phyloP scores from a whole-genome alignment of 768 basidiomycete species.

The Termitomyces sp. region DNA sequence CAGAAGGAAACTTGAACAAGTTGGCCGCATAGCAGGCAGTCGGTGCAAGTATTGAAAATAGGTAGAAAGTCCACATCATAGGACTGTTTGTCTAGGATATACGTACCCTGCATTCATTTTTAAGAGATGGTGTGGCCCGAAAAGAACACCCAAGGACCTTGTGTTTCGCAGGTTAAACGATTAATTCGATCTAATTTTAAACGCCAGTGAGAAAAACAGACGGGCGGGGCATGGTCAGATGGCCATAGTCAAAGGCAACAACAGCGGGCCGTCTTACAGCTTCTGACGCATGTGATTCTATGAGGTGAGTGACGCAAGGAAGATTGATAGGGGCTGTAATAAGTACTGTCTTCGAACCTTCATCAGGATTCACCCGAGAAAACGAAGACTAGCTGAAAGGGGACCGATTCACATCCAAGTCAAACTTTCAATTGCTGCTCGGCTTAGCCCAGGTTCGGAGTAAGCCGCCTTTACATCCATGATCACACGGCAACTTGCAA shows the following conservation, averaged over 20 bases:
- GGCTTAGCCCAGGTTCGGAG: no score
- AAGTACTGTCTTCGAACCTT: no score
- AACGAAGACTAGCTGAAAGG: no score
- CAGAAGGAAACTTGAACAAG: constrained; percentile 26
- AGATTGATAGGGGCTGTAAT: no score
- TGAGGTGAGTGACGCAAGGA: neutral
- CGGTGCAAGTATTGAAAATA: neutral
- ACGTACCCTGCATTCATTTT: neutral
- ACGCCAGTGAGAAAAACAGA: neutral
- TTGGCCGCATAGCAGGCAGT: neutral
- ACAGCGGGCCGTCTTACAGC: neutral
- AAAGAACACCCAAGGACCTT: neutral
- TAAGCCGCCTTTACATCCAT: no score
- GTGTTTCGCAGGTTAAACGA: neutral
- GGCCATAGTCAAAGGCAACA: neutral
- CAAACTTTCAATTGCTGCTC: no score
- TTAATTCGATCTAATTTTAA: neutral
- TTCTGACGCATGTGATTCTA: neutral
- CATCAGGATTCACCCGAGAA: neutral
- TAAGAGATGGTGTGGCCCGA: neutral
- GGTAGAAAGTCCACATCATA: neutral
- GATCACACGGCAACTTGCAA: no score
- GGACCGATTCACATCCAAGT: no score
- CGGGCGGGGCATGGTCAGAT: neutral
- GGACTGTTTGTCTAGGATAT: neutral